A percentile compares a stretch with the other conserved stretches of the same genome.
phyloP scores from a whole-genome alignment of 2,329 filamentous ascomycete genomes.

The Pseudogymnoascus destructans region DNA sequence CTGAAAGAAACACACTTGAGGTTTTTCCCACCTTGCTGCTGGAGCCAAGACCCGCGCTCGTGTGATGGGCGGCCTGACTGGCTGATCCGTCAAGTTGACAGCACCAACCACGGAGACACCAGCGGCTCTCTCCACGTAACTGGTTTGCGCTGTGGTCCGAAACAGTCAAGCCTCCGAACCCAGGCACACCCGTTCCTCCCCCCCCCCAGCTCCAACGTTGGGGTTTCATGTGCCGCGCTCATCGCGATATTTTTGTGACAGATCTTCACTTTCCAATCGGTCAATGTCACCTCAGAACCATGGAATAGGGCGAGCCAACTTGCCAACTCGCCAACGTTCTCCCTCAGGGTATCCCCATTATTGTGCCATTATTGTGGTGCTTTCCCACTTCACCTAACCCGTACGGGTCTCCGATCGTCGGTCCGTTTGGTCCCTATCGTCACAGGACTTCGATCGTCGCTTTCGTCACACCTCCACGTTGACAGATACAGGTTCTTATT shows the following conservation, averaged over 20 bases:
- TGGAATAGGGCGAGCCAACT: neutral
- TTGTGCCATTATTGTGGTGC: conserved; percentile 6
- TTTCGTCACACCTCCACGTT: conserved; percentile 5
- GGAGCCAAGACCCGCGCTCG: neutral
- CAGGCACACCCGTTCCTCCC: conserved; percentile 1
- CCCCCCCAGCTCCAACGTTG: neutral
- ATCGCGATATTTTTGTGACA: conserved; percentile 5
- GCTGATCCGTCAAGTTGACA: conserved; percentile 1
- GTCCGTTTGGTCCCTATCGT: conserved; percentile 3
- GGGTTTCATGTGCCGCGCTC: conserved; percentile 6
- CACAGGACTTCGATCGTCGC: neutral
- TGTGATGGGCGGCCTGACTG: neutral
- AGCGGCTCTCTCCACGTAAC: neutral
- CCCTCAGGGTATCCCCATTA: conserved; percentile 1
- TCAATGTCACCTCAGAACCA: neutral
- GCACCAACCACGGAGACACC: conserved; percentile 3
- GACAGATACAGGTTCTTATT: conserved; percentile 3
- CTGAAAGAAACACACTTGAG: neutral
- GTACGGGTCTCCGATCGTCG: conserved; percentile 3
- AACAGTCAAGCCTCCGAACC: conserved; percentile 6
- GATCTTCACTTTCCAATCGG: conserved; percentile 1
- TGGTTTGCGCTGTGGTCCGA: neutral
- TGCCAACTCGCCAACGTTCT: too few species aligned
- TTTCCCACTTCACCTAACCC: neutral
- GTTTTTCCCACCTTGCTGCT: neutral